Percentiles rank a stretch among this genome's conserved stretches.
phyloP scores from a whole-genome alignment of 768 basidiomycete species.

The Hysterangium stoloniferum region DNA sequence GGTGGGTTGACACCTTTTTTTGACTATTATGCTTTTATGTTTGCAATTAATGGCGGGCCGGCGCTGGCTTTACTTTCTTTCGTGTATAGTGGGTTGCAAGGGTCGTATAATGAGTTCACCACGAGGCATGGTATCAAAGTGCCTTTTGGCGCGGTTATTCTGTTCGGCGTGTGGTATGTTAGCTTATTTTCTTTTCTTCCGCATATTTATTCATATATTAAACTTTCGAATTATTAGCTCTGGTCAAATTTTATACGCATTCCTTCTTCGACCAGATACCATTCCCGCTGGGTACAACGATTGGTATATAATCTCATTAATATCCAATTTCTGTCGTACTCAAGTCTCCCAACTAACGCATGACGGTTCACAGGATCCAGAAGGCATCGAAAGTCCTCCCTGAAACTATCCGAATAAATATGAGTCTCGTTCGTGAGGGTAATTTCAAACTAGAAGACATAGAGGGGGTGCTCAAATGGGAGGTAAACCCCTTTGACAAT shows the following conservation, averaged over 20 bases:
- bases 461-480: conserved; percentile 41
- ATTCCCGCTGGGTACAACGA: conserved; percentile 66
- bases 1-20: conserved; percentile 38
- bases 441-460: conserved; percentile 49
- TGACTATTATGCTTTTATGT: not conserved
- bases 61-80: not conserved
- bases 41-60: not conserved
- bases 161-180: conserved; percentile 73
- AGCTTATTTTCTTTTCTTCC: not conserved
- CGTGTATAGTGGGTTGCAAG: conserved; percentile 70
- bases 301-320: conserved; percentile 41
- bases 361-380: conserved; percentile 48
- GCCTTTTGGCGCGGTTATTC: conserved; percentile 75
- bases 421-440: conserved; percentile 49
- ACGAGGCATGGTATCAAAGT: conserved; percentile 57
- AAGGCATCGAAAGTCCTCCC: conserved; percentile 57
- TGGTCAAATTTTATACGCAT: conserved; percentile 80
- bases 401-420: conserved; percentile 54
- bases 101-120: conserved; percentile 76
- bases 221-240: too few species aligned
- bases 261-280: conserved; percentile 73
- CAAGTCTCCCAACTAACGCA: not conserved
- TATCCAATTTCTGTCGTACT: not conserved
- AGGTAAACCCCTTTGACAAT: conserved; percentile 40
- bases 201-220: not conserved